A percentile compares a stretch with the other conserved stretches of the same genome.
Evolutionary conservation across 1,284 basidiomycete species (phyloP).

Genomic region (Inonotus obliquus): DNA sequence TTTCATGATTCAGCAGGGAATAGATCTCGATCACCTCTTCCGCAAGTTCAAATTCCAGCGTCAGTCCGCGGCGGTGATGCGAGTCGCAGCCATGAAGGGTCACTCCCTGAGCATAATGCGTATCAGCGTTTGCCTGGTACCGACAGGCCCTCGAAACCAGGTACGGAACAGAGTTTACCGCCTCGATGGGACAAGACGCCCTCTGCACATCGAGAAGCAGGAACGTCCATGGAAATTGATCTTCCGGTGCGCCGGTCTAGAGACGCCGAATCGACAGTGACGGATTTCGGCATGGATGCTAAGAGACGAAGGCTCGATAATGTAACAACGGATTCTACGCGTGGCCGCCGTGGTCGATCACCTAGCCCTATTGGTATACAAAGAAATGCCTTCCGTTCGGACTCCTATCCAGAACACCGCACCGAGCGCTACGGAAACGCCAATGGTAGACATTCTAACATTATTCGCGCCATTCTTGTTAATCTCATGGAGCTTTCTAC

Average conservation of each 20-base stretch:
- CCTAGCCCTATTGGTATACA: conserved; percentile 2
- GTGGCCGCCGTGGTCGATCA: conserved; percentile 7
- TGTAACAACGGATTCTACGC: conserved; percentile 1
- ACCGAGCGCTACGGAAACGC: background rate
- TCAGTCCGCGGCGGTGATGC: background rate
- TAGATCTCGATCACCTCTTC: conserved; percentile 13
- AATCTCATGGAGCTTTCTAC: background rate
- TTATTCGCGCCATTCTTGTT: background rate
- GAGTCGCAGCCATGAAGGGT: background rate
- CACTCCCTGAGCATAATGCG: background rate
- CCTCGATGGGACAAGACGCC: background rate
- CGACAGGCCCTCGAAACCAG: background rate
- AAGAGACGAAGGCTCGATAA: conserved; percentile 14
- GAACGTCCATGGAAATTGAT: conserved; percentile 1
- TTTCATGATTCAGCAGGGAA: conserved; percentile 11
- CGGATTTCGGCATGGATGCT: conserved; percentile 3
- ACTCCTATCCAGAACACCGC: background rate
- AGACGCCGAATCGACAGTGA: conserved; percentile 1
- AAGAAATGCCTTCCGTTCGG: background rate
- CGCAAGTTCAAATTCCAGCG: background rate
- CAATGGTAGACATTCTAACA: conserved; percentile 4
- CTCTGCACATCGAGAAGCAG: background rate
- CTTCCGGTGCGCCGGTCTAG: conserved; percentile 6
- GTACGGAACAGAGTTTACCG: background rate
- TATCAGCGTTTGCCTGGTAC: background rate